Evolutionary conservation across 768 basidiomycete species (phyloP), one percentile per base, ranked within the genome.

Genomic region (Suillus ampliporus): DNA sequence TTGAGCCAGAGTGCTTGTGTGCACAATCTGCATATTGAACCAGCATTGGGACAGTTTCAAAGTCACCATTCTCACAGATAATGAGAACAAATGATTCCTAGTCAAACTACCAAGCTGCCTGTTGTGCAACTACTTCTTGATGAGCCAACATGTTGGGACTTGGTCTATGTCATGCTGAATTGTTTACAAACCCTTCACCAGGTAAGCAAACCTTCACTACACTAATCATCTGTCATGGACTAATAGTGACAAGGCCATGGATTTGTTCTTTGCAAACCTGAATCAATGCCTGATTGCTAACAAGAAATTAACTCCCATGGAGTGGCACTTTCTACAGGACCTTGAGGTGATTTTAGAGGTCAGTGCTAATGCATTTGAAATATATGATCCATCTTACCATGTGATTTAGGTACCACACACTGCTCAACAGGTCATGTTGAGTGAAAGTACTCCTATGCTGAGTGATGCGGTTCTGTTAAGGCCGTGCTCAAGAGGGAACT

Each of bases 321-420:
- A 65, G 2, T 65, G 64, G 61, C 23, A 44, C 3, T 41, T 59
- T 13, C 17, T 65, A 17, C 57, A 65, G 17, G 64, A 62, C 34
- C 13, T 65, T 15, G 64, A 65, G 28, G 48, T 65, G 2, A 31
- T 65, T 15, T 59, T 65, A 8, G 57, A 54, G 64, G 61, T 65
- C 40, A 23, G 61, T 38, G 14, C 17, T 51, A 15, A 40, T 37
- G 10, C 10, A 7, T 50, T 38, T 38, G 37, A 38, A 38, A 38
- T 38, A 10, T 10, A 38, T 38, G 26, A 60, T 28, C 19, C 3
- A 60, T 31, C 31, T 31, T 31, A 31, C 31, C 6, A 6, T 31
- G n/a, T 19, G 10, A 15, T 43, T 61, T 41, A 44, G 64, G 57
- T 65, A 23, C 64, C 57, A 13, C 40, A n/a, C 11, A 11, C 7